A percentile compares a stretch with the other conserved stretches of the same genome.
Evolutionary conservation across 148 eudicot genomes (phyloP).

Genomic region (Cornus controversa): DNA sequence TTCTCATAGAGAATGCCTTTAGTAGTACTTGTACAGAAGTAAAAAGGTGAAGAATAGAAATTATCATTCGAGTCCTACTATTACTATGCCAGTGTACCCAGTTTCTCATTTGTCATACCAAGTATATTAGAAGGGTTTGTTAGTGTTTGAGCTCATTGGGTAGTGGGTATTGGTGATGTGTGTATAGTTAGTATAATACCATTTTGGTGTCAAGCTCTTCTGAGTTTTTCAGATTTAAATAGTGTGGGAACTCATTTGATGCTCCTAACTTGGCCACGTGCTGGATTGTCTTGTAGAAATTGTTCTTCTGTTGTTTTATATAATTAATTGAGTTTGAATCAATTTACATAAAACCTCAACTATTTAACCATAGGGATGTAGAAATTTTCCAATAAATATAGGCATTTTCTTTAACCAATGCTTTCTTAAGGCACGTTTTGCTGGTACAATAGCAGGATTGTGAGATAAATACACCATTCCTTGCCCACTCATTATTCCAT

Average conservation of each 20-base stretch:
- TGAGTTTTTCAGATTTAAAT: background rate
- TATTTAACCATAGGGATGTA: background rate
- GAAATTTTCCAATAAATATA: background rate
- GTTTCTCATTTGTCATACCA: background rate
- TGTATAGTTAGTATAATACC: background rate
- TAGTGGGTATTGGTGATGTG: background rate
- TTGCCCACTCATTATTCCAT: background rate
- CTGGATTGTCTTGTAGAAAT: background rate
- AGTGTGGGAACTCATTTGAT: background rate
- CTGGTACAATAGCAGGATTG: background rate
- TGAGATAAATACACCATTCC: background rate
- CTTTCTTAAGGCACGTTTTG: background rate
- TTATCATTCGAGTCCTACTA: background rate
- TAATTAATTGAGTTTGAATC: background rate
- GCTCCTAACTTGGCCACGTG: background rate
- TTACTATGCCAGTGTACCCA: background rate
- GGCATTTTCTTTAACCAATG: background rate
- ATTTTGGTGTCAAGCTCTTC: constrained; percentile 11
- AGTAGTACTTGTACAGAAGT: background rate
- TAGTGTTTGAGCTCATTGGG: background rate
- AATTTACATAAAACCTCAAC: background rate
- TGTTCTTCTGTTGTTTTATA: too few species aligned
- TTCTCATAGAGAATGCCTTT: background rate
- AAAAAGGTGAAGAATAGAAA: background rate
- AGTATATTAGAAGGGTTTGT: background rate